Conservation (phyloP, 331 rosid species). For the Quercus tomentella region DNA sequence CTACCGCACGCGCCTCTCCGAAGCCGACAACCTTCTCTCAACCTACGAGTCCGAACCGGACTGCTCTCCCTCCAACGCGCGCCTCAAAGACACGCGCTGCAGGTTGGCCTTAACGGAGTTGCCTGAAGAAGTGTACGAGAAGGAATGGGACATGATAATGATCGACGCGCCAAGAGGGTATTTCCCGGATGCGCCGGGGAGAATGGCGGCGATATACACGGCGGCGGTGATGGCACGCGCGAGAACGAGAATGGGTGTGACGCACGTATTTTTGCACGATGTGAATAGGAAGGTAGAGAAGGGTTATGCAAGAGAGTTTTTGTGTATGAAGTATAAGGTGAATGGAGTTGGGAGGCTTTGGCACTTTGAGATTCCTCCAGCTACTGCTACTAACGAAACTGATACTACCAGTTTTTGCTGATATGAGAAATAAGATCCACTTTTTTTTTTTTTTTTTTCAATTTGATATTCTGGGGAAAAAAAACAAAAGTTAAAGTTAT, state of each 20-base stretch:
- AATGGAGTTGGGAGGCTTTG: constrained; percentile 66
- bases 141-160: constrained; percentile 86
- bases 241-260: constrained; percentile 49
- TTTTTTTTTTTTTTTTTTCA: background rate
- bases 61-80: constrained; percentile 25
- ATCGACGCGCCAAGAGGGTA: constrained; percentile 80
- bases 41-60: constrained; percentile 32
- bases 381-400: constrained; percentile 16
- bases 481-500: no score
- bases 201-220: constrained; percentile 79
- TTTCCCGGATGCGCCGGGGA: constrained; percentile 51
- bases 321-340: constrained; percentile 63
- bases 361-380: constrained; percentile 81
- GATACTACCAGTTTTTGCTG: constrained; percentile 41
- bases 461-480: background rate
- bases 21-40: constrained; percentile 36
- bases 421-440: background rate
- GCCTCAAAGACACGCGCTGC: constrained; percentile 39
- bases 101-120: constrained; percentile 43
- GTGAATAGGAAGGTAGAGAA: constrained; percentile 66
- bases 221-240: constrained; percentile 80
- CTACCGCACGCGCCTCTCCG: constrained; percentile 54
- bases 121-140: constrained; percentile 48
- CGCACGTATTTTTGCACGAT: constrained; percentile 79
- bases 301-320: constrained; percentile 51